These are phyloP conservation scores for Populus euphratica DNA, from an alignment of 345 rosid species.

Conservation along the genomic window DNA sequence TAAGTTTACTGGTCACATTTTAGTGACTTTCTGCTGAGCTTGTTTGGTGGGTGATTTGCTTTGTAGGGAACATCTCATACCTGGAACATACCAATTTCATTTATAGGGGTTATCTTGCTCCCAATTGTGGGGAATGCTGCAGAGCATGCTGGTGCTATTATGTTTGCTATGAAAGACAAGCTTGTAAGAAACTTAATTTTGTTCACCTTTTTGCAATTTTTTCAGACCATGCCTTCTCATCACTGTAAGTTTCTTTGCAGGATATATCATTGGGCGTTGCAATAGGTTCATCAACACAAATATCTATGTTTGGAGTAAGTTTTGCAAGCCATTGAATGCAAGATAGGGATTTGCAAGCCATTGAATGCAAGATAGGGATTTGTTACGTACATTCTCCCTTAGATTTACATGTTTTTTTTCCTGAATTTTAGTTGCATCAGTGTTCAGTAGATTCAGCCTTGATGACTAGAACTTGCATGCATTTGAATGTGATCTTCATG, in stretches of 20 bases:
- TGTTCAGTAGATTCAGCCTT: neutral
- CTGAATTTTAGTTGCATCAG: neutral
- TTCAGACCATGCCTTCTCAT: neutral
- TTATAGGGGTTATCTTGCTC: constrained; percentile 90
- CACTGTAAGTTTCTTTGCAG: constrained; percentile 34
- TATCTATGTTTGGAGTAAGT: constrained; percentile 92
- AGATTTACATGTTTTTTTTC: neutral
- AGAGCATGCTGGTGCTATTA: constrained; percentile 91
- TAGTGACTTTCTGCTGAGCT: neutral
- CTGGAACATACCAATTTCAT: constrained; percentile 73
- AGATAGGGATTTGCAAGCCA: neutral
- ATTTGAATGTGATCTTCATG: neutral
- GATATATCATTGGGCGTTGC: constrained; percentile 96
- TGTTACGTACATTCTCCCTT: neutral
- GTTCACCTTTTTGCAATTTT: neutral
- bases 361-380: neutral
- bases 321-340: neutral
- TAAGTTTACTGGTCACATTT: neutral
- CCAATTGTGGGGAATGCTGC: constrained; percentile 98
- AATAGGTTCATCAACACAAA: constrained; percentile 93
- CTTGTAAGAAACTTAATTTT: constrained; percentile 47
- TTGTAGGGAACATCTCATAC: constrained; percentile 75
- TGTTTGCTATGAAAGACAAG: constrained; percentile 97
- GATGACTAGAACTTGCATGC: neutral
- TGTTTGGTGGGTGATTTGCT: constrained; percentile 11